Conservation (phyloP, 2,329 filamentous ascomycete genomes). For the Huntiella moniliformis region DNA sequence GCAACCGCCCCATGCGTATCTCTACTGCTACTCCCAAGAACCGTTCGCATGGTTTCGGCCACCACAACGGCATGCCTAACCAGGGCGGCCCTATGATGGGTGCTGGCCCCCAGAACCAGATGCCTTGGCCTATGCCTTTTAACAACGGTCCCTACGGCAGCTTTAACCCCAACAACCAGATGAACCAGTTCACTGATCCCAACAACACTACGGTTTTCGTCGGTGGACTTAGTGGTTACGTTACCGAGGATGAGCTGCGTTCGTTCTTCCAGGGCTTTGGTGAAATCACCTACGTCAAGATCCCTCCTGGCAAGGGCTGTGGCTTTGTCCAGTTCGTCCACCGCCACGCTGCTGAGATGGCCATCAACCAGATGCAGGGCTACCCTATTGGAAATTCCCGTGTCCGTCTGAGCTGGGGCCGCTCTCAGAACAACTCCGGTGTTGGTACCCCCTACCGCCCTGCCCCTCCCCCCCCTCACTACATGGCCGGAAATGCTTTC, state of each 20-base stretch:
- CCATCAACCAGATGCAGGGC: slow-evolving; percentile 99
- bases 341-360: slow-evolving; percentile 97
- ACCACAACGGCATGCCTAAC: slow-evolving; percentile 22
- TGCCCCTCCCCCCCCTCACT: slow-evolving; percentile 49
- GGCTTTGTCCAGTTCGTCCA: slow-evolving; percentile 99
- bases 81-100: slow-evolving; percentile 26
- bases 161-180: slow-evolving; percentile 36
- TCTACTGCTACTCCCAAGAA: slow-evolving; percentile 97
- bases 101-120: slow-evolving; percentile 25
- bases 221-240: slow-evolving; percentile 88
- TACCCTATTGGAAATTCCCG: slow-evolving; percentile 98
- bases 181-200: slow-evolving; percentile 99
- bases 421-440: slow-evolving; percentile 97
- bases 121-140: slow-evolving; percentile 21
- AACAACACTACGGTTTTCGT: slow-evolving; percentile 99
- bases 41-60: slow-evolving; percentile 27
- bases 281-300: slow-evolving; percentile 99
- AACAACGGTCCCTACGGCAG: slow-evolving; percentile 18
- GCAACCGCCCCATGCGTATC: slow-evolving; percentile 96
- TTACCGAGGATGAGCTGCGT: slow-evolving; percentile 97
- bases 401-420: slow-evolving; percentile 91
- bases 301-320: slow-evolving; percentile 95
- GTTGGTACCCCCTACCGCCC: slow-evolving; percentile 94
- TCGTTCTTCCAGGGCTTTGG: slow-evolving; percentile 99
- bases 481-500: slow-evolving; percentile 28